Evolutionary conservation across 2,329 filamentous ascomycete genomes (phyloP).

Genomic region (Beauveria caledonica): DNA sequence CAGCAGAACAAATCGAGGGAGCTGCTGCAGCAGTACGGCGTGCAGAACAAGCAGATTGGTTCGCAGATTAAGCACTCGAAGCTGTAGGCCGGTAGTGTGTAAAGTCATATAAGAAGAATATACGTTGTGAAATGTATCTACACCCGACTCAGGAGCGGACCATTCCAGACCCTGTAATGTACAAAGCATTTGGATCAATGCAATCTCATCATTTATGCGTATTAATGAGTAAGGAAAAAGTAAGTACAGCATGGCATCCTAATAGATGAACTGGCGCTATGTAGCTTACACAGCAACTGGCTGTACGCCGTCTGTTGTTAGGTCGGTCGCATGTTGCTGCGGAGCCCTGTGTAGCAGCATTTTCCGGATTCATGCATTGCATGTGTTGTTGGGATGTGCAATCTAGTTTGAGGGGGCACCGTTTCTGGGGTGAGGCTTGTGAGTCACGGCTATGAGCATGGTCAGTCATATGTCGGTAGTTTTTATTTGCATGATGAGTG

Average conservation of each 20-base stretch:
- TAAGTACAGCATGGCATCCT: too few relatives aligned
- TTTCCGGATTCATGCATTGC: background rate
- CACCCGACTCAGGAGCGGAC: too few relatives aligned
- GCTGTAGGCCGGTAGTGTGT: conserved; percentile 25
- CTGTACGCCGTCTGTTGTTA: background rate
- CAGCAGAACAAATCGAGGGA: conserved; percentile 59
- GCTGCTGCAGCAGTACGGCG: conserved; percentile 53
- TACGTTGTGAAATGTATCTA: background rate
- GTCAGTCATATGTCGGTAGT: background rate
- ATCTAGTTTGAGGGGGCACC: background rate
- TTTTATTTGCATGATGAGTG: background rate
- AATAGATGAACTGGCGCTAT: too few relatives aligned
- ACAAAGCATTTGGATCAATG: too few relatives aligned
- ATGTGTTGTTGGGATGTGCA: background rate
- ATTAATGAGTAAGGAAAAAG: too few relatives aligned
- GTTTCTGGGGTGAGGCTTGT: conserved; percentile 8
- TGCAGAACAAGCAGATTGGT: conserved; percentile 40
- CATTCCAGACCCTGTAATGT: too few relatives aligned
- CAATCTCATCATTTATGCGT: too few relatives aligned
- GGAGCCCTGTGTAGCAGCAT: background rate
- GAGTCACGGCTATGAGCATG: conserved; percentile 5
- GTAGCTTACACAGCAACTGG: too few relatives aligned
- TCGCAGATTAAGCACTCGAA: conserved; percentile 41
- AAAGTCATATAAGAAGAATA: background rate
- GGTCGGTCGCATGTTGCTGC: background rate